Conservation (phyloP, 768 basidiomycete genomes). For the Arthromyces matolae region DNA sequence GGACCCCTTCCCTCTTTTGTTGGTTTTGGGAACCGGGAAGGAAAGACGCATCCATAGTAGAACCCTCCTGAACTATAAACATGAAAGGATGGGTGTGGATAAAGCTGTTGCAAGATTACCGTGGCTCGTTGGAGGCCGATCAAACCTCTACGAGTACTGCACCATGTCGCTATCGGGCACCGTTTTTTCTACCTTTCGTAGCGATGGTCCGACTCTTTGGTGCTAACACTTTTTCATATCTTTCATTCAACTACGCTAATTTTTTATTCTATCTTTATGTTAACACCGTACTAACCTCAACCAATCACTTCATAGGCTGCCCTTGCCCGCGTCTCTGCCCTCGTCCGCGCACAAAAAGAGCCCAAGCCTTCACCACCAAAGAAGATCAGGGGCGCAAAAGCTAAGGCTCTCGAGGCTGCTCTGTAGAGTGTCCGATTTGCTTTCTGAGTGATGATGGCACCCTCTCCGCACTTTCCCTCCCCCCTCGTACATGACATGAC, state of each 20-base stretch:
- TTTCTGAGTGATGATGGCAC: no score
- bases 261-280: constrained; percentile 13
- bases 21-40: constrained; percentile 10
- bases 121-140: constrained; percentile 47
- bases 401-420: constrained; percentile 23
- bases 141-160: constrained; percentile 55
- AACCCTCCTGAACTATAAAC: constrained; percentile 74
- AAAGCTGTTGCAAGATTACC: constrained; percentile 81
- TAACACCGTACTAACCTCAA: constrained; percentile 26
- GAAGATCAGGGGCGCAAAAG: constrained; percentile 74
- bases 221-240: constrained; percentile 46
- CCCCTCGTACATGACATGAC: constrained; percentile 1
- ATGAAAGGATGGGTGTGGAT: constrained; percentile 91
- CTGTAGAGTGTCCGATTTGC: constrained; percentile 10
- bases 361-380: constrained; percentile 63
- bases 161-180: constrained; percentile 78
- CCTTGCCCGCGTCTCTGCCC: constrained; percentile 73
- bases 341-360: constrained; percentile 65
- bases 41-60: constrained; percentile 87
- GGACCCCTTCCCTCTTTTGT: no score
- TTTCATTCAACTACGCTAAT: constrained; percentile 11
- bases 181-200: constrained; percentile 56
- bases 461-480: no score
- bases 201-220: constrained; percentile 72
- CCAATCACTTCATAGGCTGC: constrained; percentile 45